Evolutionary conservation across 2,329 filamentous ascomycete genomes (phyloP).

Genomic region (Lecanicillium sp.): DNA sequence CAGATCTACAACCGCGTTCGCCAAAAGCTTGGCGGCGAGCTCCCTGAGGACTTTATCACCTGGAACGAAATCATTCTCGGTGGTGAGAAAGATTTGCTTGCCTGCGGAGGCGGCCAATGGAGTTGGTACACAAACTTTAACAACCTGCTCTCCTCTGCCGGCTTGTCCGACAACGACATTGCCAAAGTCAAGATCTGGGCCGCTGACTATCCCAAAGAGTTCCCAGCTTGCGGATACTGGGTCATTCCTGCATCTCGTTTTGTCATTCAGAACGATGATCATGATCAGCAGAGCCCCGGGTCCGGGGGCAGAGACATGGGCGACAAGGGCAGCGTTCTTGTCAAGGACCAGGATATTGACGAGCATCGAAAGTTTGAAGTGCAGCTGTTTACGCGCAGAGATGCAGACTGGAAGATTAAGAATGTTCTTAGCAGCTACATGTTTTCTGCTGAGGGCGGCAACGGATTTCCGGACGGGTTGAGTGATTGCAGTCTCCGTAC

Average conservation of each 20-base stretch:
- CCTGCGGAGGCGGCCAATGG: constrained; percentile 3
- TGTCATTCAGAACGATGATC: constrained; percentile 5
- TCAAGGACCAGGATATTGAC: constrained; percentile 4
- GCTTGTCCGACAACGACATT: background rate
- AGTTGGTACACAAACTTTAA: constrained; percentile 5
- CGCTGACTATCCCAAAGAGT: constrained; percentile 5
- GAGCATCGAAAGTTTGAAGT: constrained; percentile 6
- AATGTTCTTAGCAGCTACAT: constrained; percentile 4
- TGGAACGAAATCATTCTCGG: constrained; percentile 6
- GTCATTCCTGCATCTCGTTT: constrained; percentile 4
- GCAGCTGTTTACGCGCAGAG: constrained; percentile 2
- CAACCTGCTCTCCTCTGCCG: background rate
- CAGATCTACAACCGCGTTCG: constrained; percentile 3
- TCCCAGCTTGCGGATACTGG: constrained; percentile 4
- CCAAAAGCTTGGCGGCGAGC: constrained; percentile 2
- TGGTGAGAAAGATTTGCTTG: constrained; percentile 3
- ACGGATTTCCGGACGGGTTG: constrained; percentile 3
- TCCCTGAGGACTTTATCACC: constrained; percentile 4
- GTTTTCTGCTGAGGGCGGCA: constrained; percentile 2
- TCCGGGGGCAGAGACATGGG: constrained; percentile 1
- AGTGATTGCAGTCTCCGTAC: constrained; percentile 2
- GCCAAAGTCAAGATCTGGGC: constrained; percentile 5
- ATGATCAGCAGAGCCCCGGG: constrained; percentile 4
- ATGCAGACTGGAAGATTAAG: constrained; percentile 6
- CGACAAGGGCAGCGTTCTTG: constrained; percentile 5